These are phyloP conservation scores for Melastoma malabathricum DNA, from an alignment of 345 rosid species.

Conservation along the genomic window DNA sequence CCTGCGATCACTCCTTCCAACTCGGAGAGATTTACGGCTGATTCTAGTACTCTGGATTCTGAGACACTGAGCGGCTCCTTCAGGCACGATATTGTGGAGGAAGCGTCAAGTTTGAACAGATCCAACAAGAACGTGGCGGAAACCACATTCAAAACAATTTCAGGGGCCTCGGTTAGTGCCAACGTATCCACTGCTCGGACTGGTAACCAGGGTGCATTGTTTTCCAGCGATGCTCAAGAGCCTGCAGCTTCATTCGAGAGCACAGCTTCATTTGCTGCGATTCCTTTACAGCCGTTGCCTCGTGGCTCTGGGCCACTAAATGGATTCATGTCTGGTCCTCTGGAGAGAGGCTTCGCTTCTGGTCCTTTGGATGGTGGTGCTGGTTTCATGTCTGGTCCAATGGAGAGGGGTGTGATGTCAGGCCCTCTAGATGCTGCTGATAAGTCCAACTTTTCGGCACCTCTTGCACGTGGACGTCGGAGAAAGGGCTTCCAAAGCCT, in stretches of 20 bases:
- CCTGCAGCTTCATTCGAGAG: constrained; percentile 96
- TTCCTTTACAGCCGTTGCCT: constrained; percentile 86
- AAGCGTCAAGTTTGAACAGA: constrained; percentile 42
- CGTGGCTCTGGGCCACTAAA: constrained; percentile 83
- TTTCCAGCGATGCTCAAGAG: constrained; percentile 57
- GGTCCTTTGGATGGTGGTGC: constrained; percentile 79
- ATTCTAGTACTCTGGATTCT: constrained; percentile 89
- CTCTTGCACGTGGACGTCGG: constrained; percentile 51
- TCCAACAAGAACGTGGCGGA: constrained; percentile 52
- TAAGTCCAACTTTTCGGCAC: constrained; percentile 86
- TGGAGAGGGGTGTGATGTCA: constrained; percentile 88
- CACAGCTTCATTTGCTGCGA: constrained; percentile 83
- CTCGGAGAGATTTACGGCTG: constrained; percentile 90
- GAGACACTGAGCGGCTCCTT: constrained; percentile 80
- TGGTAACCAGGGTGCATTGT: constrained; percentile 60
- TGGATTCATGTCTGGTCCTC: constrained; percentile 88
- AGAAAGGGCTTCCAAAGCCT: constrained; percentile 56
- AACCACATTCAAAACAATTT: constrained; percentile 85
- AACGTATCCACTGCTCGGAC: constrained; percentile 95
- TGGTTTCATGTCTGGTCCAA: constrained; percentile 94
- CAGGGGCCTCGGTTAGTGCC: constrained; percentile 97
- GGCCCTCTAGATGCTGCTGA: constrained; percentile 85
- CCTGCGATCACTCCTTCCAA: constrained; percentile 85
- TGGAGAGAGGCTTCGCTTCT: constrained; percentile 81
- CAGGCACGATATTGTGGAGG: constrained; percentile 64